Base-by-base conservation (phyloP, 257 asterid genomes). In the Scutellaria baicalensis region DNA sequence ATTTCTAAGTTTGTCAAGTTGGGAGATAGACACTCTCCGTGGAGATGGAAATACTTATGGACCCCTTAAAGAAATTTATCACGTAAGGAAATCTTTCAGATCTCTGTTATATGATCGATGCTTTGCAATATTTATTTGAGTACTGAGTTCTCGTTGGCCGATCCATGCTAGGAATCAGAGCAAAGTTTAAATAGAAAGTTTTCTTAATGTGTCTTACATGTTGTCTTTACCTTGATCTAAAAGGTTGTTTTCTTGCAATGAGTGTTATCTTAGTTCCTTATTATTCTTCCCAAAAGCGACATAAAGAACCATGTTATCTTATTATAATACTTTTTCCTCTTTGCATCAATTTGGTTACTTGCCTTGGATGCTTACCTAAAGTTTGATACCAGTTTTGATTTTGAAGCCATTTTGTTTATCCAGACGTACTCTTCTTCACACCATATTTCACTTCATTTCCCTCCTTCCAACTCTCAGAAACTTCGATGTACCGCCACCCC, bases 301-400 rank as follows among this genome's bases (percentile, higher is more conserved):
- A 8, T 36, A 47, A 52, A 27, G 70, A 64, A 47, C 6, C 54
- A 17, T 40, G 31, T 23, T 23, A 5, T 27, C 2, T 40, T 49
- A 36, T 55, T 6, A 31, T 48, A 40, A 21, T 16, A 49, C 78
- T 67, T 66, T 57, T 77, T 75, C 68, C 64, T 59, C 65, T 74
- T 59, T 66, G 84, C 75, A 80, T 80, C 84, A 65, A 11, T 71
- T 69, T 58, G 66, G 52, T 84, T 76, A 76, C 89, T 84, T 84
- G 89, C 86, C 89, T 84, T 81, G 76, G 6, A 14, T 75, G 81
- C 82, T 58, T 58, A 57, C 42, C 78, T 59, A 58, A 77, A 54
- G 58, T 65, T 62, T 52, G 83, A 77, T 81, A 72, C 83, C 79
- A 75, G 76, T 69, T 78, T 69, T 73, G 48, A 51, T 21, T n/a